Percentiles rank a stretch among this genome's conserved stretches.
Evolutionary conservation across 164 flowering plant genomes (phyloP).

Genomic region (Cinnamomum chago): DNA sequence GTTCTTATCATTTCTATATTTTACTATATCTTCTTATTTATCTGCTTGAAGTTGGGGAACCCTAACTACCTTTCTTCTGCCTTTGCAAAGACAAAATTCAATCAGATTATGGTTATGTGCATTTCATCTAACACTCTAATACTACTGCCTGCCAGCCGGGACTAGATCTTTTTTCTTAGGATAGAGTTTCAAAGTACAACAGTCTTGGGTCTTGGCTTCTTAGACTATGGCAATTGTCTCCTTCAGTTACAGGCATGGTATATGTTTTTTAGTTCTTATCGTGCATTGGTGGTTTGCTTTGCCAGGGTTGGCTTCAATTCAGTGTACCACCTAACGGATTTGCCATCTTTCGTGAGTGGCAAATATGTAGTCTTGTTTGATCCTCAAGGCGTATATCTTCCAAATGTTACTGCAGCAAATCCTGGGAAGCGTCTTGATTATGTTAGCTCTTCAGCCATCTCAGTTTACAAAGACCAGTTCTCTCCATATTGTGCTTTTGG

Average conservation of each 20-base stretch:
- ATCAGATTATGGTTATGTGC: too few species aligned
- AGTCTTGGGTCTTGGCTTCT: background rate
- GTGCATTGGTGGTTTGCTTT: constrained; percentile 7
- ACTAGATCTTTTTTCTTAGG: too few species aligned
- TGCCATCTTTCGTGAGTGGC: constrained; percentile 96
- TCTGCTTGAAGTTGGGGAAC: too few species aligned
- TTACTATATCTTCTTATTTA: too few species aligned
- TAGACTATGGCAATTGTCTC: background rate
- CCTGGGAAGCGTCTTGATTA: constrained; percentile 94
- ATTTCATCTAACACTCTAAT: too few species aligned
- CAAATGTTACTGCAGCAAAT: constrained; percentile 77
- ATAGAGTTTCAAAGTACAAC: too few species aligned
- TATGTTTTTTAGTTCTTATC: constrained; percentile 3
- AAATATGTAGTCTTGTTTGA: constrained; percentile 88
- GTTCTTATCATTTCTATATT: too few species aligned
- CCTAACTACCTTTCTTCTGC: too few species aligned
- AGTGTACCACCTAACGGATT: constrained; percentile 89
- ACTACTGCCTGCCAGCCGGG: too few species aligned
- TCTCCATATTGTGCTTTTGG: constrained; percentile 87
- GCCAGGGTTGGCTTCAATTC: constrained; percentile 96
- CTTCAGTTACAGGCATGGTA: background rate
- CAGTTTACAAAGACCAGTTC: constrained; percentile 74
- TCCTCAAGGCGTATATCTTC: constrained; percentile 87
- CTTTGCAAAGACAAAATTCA: too few species aligned
- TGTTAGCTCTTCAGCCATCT: constrained; percentile 76